phyloP scores from a whole-genome alignment of 2,329 filamentous ascomycete species.

The Fusarium circinatum region DNA sequence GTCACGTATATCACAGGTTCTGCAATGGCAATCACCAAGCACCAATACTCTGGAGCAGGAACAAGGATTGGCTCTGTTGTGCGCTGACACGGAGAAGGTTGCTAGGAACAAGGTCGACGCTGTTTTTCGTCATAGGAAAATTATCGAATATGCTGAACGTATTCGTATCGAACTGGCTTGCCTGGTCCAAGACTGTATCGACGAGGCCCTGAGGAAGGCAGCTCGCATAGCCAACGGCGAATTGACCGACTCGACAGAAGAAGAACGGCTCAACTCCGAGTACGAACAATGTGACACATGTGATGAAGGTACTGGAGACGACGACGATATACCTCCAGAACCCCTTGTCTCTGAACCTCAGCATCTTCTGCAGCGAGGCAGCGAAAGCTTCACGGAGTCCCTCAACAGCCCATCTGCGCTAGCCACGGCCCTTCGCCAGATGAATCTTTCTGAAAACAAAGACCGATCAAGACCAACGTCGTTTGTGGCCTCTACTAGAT shows the following conservation, averaged over 20 bases:
- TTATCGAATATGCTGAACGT: constrained; percentile 95
- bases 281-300: constrained; percentile 39
- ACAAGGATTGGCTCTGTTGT: constrained; percentile 87
- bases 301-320: constrained; percentile 51
- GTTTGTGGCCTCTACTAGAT: constrained; percentile 77
- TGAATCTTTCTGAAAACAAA: constrained; percentile 46
- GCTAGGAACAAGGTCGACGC: constrained; percentile 92
- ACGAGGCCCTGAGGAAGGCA: constrained; percentile 89
- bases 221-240: constrained; percentile 87
- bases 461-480: constrained; percentile 61
- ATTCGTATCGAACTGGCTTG: constrained; percentile 94
- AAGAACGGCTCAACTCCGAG: constrained; percentile 57
- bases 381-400: constrained; percentile 35
- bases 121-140: constrained; percentile 88
- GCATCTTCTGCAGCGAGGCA: constrained; percentile 17
- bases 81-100: constrained; percentile 86
- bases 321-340: constrained; percentile 28
- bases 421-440: constrained; percentile 62
- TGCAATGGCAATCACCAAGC: constrained; percentile 96
- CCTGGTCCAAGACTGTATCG: constrained; percentile 94
- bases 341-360: constrained; percentile 25
- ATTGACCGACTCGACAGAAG: constrained; percentile 79
- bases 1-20: constrained; percentile 89
- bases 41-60: constrained; percentile 93
- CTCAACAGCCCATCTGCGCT: constrained; percentile 61